phyloP scores from a whole-genome alignment of 2,329 filamentous ascomycete species.

The Paecilomyces sp. region DNA sequence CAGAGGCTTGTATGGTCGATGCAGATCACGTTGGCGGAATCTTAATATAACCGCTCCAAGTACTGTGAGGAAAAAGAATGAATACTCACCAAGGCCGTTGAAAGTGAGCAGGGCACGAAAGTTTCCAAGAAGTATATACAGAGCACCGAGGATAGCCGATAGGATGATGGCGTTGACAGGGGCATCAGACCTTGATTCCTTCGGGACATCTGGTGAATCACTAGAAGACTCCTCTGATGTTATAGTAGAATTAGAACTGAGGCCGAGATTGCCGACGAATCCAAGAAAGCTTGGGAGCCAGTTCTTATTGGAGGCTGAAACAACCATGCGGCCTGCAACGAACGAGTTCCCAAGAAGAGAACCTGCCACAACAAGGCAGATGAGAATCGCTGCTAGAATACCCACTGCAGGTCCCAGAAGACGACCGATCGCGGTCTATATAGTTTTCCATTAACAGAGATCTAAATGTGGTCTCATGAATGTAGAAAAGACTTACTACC shows the following conservation, averaged over 20 bases:
- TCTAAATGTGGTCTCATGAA: background rate
- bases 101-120: background rate
- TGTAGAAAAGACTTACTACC: background rate
- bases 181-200: background rate
- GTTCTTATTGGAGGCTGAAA: background rate
- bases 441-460: background rate
- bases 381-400: background rate
- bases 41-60: background rate
- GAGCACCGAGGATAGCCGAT: background rate
- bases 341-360: background rate
- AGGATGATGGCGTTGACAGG: background rate
- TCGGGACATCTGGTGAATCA: background rate
- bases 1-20: background rate
- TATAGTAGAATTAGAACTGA: background rate
- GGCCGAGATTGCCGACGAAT: background rate
- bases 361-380: background rate
- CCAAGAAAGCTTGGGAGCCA: background rate
- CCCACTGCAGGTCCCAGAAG: background rate
- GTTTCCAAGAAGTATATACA: background rate
- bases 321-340: background rate
- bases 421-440: background rate
- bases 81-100: background rate
- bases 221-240: background rate
- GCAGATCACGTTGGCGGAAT: background rate
- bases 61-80: background rate